These are phyloP conservation scores for Talaromyces wortmannii DNA, from an alignment of 495 filamentous ascomycete genomes.

Conservation along the genomic window DNA sequence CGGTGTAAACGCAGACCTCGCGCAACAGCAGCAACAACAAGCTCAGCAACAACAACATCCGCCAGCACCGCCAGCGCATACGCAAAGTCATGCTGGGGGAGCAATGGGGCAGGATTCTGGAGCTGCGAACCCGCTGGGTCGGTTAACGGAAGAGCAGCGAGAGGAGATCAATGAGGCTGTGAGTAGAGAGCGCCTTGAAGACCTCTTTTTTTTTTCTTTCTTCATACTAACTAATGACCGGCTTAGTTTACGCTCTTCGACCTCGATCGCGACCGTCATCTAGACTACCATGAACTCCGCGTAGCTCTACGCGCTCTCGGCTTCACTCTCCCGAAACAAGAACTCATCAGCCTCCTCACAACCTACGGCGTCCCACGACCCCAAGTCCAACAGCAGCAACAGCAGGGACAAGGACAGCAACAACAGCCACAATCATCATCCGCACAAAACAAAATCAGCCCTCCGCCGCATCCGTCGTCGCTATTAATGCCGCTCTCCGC, in stretches of 20 bases:
- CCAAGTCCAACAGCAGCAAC: slow-evolving; percentile 31
- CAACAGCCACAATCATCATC: slow-evolving; percentile 9
- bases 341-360: slow-evolving; percentile 69
- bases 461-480: slow-evolving; percentile 39
- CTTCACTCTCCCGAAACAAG: slow-evolving; percentile 80
- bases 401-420: slow-evolving; percentile 14
- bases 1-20: slow-evolving; percentile 11
- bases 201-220: background rate
- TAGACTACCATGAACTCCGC: slow-evolving; percentile 97
- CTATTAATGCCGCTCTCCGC: slow-evolving; percentile 64
- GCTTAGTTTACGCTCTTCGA: slow-evolving; percentile 92
- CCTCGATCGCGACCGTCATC: slow-evolving; percentile 86
- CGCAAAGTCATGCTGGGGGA: slow-evolving; percentile 24
- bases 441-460: background rate
- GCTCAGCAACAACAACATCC: slow-evolving; percentile 7
- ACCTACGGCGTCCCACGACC: slow-evolving; percentile 60
- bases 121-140: slow-evolving; percentile 36
- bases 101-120: slow-evolving; percentile 9
- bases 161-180: slow-evolving; percentile 90
- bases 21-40: slow-evolving; percentile 11
- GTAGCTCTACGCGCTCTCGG: slow-evolving; percentile 95
- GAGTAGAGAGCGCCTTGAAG: slow-evolving; percentile 21
- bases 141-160: slow-evolving; percentile 75
- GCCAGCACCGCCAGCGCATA: slow-evolving; percentile 15
- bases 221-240: background rate